phyloP scores from a whole-genome alignment of 257 asterid genomes.

The Gynochthodes officinalis region DNA sequence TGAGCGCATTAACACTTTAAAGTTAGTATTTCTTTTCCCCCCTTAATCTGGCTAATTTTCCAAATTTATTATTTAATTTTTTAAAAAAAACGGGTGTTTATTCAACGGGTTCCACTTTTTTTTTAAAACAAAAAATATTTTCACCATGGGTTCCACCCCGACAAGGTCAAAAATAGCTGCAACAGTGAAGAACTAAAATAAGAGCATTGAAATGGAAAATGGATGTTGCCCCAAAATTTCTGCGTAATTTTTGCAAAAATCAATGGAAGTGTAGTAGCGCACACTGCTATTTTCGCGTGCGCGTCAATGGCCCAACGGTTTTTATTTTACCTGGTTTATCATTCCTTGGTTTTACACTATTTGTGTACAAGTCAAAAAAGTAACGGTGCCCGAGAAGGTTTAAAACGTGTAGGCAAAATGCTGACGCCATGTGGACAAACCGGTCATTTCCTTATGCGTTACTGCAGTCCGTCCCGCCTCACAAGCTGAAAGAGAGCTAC shows the following conservation, averaged over 20 bases:
- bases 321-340: background rate
- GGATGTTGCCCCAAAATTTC: constrained; percentile 7
- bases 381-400: background rate
- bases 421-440: too few relatives aligned
- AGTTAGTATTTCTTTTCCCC: too few relatives aligned
- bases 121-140: too few relatives aligned
- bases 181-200: too few relatives aligned
- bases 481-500: too few relatives aligned
- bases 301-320: background rate
- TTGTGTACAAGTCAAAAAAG: background rate
- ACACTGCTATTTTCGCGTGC: background rate
- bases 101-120: too few relatives aligned
- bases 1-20: too few relatives aligned
- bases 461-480: too few relatives aligned
- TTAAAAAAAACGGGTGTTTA: too few relatives aligned
- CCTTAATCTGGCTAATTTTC: too few relatives aligned
- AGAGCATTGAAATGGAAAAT: background rate
- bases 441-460: background rate
- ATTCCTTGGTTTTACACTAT: background rate
- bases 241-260: constrained; percentile 13
- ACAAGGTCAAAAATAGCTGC: background rate
- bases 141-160: background rate
- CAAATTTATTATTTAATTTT: too few relatives aligned
- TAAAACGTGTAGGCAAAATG: too few relatives aligned
- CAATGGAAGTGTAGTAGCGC: background rate